These are phyloP conservation scores for Dendrobium officinale DNA, from an alignment of 106 monocot species.

Conservation along the genomic window DNA sequence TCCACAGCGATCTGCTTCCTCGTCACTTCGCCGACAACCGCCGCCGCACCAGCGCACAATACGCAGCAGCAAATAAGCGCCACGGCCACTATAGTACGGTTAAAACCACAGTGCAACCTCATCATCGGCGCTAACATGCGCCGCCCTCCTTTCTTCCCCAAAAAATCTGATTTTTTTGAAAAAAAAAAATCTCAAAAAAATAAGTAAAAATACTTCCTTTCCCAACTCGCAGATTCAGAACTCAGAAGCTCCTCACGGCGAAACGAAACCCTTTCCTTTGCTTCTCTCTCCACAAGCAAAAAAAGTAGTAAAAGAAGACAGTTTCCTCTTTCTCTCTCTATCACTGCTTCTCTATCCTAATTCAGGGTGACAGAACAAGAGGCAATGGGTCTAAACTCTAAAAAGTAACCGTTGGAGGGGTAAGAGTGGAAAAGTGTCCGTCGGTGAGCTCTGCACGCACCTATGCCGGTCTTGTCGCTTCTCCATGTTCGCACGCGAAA, in stretches of 20 bases:
- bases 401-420: slow-evolving; percentile 11
- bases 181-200: background rate
- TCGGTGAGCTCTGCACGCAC: background rate
- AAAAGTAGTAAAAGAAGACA: background rate
- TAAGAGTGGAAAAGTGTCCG: background rate
- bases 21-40: background rate
- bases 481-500: background rate
- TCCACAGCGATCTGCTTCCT: slow-evolving; percentile 21
- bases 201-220: background rate
- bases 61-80: slow-evolving; percentile 11
- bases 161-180: background rate
- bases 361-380: background rate
- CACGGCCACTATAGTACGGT: background rate
- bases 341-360: background rate
- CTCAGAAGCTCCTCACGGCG: background rate
- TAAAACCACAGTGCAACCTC: background rate
- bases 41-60: slow-evolving; percentile 21
- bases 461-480: background rate
- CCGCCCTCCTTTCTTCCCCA: slow-evolving; percentile 2
- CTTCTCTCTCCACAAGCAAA: background rate
- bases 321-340: background rate
- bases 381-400: background rate
- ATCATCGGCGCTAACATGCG: slow-evolving; percentile 16
- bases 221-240: background rate
- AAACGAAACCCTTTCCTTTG: background rate